Evolutionary conservation across 2,329 filamentous ascomycete species (phyloP), one percentile per base, ranked within the genome.

Genomic region (Alternaria arbusti): DNA sequence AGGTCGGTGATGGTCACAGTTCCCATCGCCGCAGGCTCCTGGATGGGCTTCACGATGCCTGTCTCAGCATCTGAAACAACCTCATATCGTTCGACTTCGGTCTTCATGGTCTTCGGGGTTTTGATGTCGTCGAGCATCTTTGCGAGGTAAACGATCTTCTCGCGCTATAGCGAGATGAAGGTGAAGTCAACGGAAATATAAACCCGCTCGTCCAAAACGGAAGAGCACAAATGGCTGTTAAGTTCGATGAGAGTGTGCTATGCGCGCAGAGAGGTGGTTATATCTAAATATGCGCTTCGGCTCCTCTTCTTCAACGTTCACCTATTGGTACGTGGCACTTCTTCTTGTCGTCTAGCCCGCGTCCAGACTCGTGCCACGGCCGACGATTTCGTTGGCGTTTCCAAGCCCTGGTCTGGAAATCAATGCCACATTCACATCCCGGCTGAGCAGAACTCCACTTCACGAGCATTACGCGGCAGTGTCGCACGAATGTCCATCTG

Each of bases 1-100:
- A 62, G 64, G 45, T 78, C 74, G 5, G 69, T 73, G 57, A 79
- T 60, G 12, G 67, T 74, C 26, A 78, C 72, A 1, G 75, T 77
- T 11, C 77, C 77, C 67, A 78, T 77, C 2, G 70, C 61, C 36
- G 36, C 36, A 40, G 36, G n/a, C 36, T 40, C 36, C 36, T 40
- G 36, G n/a, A 40, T 40, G n/a, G 36, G 36, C 36, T 40, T 40
- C 36, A 40, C 36, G 36, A 40, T 40, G 36, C 36, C 36, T 40
- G 36, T 40, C 36, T 40, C 36, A 40, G 36, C 36, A 40, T 40
- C n/a, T 40, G 36, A 40, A 40, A 40, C 36, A 40, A 40, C 36
- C 36, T 40, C 36, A 40, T 40, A 40, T 40, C 36, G 36, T 40
- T 40, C 36, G 36, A 40, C 36, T 40, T 40, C 36, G 36, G 36